These are phyloP conservation scores for Rugosomyces carneus DNA, from an alignment of 1,284 basidiomycete species.

Conservation along the genomic window DNA sequence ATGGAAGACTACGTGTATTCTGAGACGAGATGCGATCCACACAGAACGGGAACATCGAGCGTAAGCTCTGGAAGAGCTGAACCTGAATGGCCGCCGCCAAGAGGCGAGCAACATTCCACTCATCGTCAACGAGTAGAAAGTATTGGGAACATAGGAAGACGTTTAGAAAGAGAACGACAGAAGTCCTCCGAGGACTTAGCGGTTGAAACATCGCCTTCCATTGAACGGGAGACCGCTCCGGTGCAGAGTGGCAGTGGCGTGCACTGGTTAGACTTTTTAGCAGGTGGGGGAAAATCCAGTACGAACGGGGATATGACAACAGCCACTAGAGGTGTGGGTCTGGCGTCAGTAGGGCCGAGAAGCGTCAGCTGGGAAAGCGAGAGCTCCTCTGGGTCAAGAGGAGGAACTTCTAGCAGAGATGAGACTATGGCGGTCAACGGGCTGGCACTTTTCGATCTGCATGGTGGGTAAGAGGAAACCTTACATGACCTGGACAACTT, in stretches of 20 bases:
- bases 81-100: too few species aligned
- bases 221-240: not conserved
- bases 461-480: not conserved
- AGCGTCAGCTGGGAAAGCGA: conserved; percentile 10
- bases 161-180: not conserved
- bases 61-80: too few species aligned
- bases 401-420: not conserved
- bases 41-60: too few species aligned
- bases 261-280: conserved; percentile 11
- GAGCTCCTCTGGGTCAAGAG: not conserved
- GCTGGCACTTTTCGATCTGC: conserved; percentile 7
- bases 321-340: not conserved
- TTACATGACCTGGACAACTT: too few species aligned
- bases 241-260: conserved; percentile 1
- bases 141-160: too few species aligned
- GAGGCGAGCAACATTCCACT: too few species aligned
- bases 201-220: too few species aligned
- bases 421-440: conserved; percentile 4
- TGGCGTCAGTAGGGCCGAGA: not conserved
- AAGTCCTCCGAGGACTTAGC: not conserved
- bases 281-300: not conserved
- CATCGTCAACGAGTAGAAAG: too few species aligned
- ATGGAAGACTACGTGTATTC: too few species aligned
- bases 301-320: not conserved
- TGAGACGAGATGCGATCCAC: too few species aligned